A percentile compares a stretch with the other conserved stretches of the same genome.
Conservation (phyloP, 2,329 filamentous ascomycete species). For the Hawksworthiomyces lignivorus region DNA sequence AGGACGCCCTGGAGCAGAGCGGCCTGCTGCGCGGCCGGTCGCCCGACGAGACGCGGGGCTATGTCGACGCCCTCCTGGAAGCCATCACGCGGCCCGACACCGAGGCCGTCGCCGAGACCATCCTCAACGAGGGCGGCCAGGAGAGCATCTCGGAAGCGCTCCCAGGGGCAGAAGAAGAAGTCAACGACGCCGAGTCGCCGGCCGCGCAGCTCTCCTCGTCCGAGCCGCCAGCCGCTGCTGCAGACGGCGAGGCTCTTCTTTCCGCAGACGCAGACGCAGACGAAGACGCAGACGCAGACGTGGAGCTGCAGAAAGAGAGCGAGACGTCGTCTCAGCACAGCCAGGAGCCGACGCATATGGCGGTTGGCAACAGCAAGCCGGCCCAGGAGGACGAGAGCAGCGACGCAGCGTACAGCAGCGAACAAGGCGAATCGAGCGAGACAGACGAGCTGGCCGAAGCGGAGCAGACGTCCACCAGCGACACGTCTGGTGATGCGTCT, state of each 20-base stretch:
- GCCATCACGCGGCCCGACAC: conserved; percentile 31
- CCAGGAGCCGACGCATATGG: conserved; percentile 17
- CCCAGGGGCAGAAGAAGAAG: neutral
- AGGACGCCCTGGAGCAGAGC: conserved; percentile 47
- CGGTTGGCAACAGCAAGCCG: neutral
- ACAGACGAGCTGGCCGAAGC: neutral
- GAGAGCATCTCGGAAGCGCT: conserved; percentile 7
- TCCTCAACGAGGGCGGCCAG: conserved; percentile 6
- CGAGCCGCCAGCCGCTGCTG: too few species aligned
- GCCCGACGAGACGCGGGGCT: conserved; percentile 36
- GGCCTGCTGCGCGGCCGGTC: conserved; percentile 41
- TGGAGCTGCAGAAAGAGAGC: conserved; percentile 17
- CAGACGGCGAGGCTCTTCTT: too few species aligned
- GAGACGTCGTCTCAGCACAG: neutral
- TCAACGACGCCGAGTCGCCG: conserved; percentile 12
- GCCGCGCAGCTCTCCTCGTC: too few species aligned
- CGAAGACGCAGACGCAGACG: conserved; percentile 6
- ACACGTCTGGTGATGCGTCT: conserved; percentile 1
- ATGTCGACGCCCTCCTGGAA: conserved; percentile 43
- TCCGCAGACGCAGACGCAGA: too few species aligned
- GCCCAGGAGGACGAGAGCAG: neutral
- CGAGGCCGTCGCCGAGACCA: conserved; percentile 14
- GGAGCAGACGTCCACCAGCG: neutral
- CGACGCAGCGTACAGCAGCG: conserved; percentile 6
- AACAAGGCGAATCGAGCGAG: conserved; percentile 16